Percentiles rank a stretch among this genome's conserved stretches.
phyloP scores from a whole-genome alignment of 2,329 filamentous ascomycete genomes.

The Xylariaceae sp. region DNA sequence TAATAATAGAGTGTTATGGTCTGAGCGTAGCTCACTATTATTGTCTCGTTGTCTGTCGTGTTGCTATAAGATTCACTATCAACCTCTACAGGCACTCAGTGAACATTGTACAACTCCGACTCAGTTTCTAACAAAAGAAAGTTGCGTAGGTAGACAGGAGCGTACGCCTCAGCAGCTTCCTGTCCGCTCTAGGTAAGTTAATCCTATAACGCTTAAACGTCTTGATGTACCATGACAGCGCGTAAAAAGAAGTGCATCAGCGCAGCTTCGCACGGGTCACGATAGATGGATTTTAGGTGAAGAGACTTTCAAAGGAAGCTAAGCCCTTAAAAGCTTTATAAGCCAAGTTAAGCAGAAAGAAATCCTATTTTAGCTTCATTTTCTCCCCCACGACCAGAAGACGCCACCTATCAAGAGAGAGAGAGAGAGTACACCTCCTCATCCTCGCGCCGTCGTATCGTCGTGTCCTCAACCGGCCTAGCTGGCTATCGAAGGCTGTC shows the following conservation, averaged over 20 bases:
- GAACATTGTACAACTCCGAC: not conserved
- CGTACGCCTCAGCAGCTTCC: no score
- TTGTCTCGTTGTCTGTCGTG: not conserved
- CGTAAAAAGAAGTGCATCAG: not conserved
- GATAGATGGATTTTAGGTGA: not conserved
- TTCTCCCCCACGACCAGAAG: not conserved
- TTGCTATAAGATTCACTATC: no score
- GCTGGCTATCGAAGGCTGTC: no score
- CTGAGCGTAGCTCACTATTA: not conserved
- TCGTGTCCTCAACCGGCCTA: no score
- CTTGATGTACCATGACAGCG: not conserved
- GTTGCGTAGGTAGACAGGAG: not conserved
- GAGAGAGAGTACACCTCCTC: no score
- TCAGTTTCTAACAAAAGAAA: not conserved
- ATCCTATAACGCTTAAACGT: no score
- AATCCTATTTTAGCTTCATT: no score
- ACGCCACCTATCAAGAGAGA: no score
- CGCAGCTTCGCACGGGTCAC: not conserved
- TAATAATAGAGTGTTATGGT: not conserved
- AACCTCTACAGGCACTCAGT: not conserved
- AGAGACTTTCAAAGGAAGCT: not conserved
- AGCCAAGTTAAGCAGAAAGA: not conserved
- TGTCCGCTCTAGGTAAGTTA: no score
- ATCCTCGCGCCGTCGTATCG: no score
- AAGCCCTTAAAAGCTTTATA: not conserved